Percentiles rank a stretch among this genome's conserved stretches.
phyloP scores from a whole-genome alignment of 1,139 yeast genomes.

The Blastobotrys malaysiensis region DNA sequence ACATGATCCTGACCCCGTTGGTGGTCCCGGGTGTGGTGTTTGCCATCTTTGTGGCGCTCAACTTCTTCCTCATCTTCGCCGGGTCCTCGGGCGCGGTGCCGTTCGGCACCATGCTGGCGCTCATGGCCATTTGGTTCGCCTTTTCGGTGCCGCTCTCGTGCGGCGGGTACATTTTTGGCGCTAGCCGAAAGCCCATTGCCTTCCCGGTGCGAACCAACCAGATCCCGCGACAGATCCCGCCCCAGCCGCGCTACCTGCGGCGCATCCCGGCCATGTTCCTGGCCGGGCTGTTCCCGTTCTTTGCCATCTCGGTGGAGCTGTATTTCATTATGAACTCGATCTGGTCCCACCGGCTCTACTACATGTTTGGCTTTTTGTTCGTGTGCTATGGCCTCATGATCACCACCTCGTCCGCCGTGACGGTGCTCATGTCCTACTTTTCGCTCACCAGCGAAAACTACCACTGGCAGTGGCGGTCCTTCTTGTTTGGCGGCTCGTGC shows the following conservation, averaged over 20 bases:
- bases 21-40: constrained; percentile 79
- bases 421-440: constrained; percentile 76
- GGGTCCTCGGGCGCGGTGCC: constrained; percentile 96
- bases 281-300: constrained; percentile 92
- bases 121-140: constrained; percentile 77
- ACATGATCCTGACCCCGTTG: constrained; percentile 74
- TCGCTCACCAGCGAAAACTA: constrained; percentile 87
- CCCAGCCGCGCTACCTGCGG: constrained; percentile 79
- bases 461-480: constrained; percentile 96
- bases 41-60: constrained; percentile 57
- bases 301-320: constrained; percentile 91
- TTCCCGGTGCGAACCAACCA: constrained; percentile 82
- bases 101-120: constrained; percentile 78
- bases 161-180: constrained; percentile 71
- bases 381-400: constrained; percentile 80
- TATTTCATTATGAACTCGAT: constrained; percentile 80
- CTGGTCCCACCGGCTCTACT: constrained; percentile 92
- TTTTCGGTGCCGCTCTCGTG: constrained; percentile 81
- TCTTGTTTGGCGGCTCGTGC: constrained; percentile 87
- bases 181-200: constrained; percentile 53
- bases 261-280: constrained; percentile 62
- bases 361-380: constrained; percentile 96
- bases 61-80: constrained; percentile 73
- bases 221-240: constrained; percentile 93
- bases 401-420: constrained; percentile 73